A percentile compares a stretch with the other conserved stretches of the same genome.
These are phyloP conservation scores for Microbotryum saponariae DNA, from an alignment of 1,284 basidiomycete genomes.

Conservation along the genomic window DNA sequence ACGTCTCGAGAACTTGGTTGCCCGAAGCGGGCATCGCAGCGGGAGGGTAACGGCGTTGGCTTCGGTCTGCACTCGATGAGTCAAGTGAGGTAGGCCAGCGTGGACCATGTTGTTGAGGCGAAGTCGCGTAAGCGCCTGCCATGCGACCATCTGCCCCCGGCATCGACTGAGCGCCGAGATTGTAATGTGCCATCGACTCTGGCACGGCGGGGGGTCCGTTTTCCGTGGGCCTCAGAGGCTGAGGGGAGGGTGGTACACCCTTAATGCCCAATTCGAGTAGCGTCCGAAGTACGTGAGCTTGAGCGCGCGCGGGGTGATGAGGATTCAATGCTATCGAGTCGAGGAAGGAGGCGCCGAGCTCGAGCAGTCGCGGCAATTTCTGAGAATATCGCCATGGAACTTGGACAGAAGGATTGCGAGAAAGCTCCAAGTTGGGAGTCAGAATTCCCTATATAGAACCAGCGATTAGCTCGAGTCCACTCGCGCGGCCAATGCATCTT, in stretches of 20 bases:
- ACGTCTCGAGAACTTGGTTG: no score
- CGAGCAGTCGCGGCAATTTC: slow-evolving; percentile 32
- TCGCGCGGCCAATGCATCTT: background rate
- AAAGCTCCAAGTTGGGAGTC: slow-evolving; percentile 26
- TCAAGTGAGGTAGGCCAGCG: no score
- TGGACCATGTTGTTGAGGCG: no score
- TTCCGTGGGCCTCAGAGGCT: background rate
- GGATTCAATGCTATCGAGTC: slow-evolving; percentile 25
- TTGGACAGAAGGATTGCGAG: slow-evolving; percentile 14
- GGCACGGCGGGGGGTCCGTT: no score
- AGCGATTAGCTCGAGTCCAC: no score
- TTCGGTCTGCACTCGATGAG: no score
- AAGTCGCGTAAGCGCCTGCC: no score
- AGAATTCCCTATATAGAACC: slow-evolving; percentile 17
- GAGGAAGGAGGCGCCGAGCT: slow-evolving; percentile 31
- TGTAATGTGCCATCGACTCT: no score
- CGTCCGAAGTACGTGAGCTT: slow-evolving; percentile 26
- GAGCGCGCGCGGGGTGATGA: slow-evolving; percentile 23
- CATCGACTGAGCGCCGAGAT: no score
- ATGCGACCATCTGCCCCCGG: no score
- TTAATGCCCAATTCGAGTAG: slow-evolving; percentile 28
- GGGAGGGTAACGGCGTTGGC: no score
- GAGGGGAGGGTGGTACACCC: slow-evolving; percentile 9
- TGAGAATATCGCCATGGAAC: slow-evolving; percentile 25
- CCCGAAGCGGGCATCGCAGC: no score